Conservation (phyloP, 2,329 filamentous ascomycete species). For the Furcasterigmium sp. region DNA sequence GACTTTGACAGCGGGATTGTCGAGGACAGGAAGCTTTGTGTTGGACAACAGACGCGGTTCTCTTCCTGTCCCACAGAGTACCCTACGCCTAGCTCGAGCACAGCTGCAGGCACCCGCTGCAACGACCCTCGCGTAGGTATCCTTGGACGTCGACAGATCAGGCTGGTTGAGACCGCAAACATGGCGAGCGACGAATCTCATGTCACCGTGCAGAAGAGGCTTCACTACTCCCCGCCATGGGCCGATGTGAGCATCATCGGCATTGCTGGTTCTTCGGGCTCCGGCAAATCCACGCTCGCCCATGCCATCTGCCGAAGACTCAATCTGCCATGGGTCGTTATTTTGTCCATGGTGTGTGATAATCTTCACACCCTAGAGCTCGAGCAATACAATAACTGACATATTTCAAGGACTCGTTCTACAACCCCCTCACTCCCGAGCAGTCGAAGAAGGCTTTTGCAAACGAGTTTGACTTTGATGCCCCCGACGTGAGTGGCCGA, state of each 20-base stretch:
- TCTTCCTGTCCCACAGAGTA: not conserved
- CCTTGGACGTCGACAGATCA: not conserved
- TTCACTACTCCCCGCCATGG: constrained; percentile 92
- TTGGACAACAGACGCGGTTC: no score
- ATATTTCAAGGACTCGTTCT: constrained; percentile 83
- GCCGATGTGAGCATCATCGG: constrained; percentile 94
- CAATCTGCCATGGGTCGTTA: constrained; percentile 96
- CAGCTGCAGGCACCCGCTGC: not conserved
- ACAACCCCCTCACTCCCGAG: constrained; percentile 79
- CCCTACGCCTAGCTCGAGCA: not conserved
- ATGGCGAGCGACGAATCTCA: constrained; percentile 25
- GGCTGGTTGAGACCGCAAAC: not conserved
- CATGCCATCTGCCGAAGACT: constrained; percentile 85
- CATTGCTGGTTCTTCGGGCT: constrained; percentile 91
- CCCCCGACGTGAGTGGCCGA: constrained; percentile 54
- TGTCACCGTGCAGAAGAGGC: constrained; percentile 49
- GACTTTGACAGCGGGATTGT: no score
- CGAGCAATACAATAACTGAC: not conserved
- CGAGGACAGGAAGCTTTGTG: no score
- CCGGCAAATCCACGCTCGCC: constrained; percentile 88
- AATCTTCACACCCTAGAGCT: no score
- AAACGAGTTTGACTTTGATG: constrained; percentile 95
- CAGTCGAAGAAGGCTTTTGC: constrained; percentile 75
- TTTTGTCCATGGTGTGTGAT: constrained; percentile 68
- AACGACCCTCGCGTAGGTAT: not conserved